Evolutionary conservation across 805 yeast species (phyloP), one percentile per base, ranked within the genome.

Genomic region (Torulaspora quercuum): DNA sequence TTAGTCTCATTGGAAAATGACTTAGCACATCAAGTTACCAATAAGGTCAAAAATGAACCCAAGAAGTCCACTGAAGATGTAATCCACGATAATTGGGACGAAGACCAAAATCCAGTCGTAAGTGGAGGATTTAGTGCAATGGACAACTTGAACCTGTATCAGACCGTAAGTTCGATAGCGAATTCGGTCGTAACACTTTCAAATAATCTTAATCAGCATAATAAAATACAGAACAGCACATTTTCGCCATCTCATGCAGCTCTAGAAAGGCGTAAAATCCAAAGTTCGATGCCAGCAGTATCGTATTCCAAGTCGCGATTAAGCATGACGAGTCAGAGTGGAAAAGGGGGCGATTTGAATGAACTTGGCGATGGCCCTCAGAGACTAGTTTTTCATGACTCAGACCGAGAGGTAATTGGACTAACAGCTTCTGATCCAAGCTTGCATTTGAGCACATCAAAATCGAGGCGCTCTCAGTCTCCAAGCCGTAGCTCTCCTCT

Each of bases 1-100:
- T 58, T 78, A 30, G 65, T 76, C 4, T 52, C 76, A 7, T 66
- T 68, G 48, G 77, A 74, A 49, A 64, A 67, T 42, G 57, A 60
- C n/a, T 42, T 67, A 5, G 25, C 64, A 22, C 40, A 40, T n/a
- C 55, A 56, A 33, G 48, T 55, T 27, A 48, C 46, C 12, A 27
- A 39, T 16, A 33, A 36, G 4, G 28, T 13, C 6, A 6, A 16
- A 10, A 38, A 41, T 6, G 32, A 41, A 13, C 33, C 30, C 3
- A 44, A 40, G 0, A 17, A 33, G n/a, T 25, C 35, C 6, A 13
- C 28, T 3, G n/a, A 19, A 9, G 21, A 22, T 13, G 7, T 17
- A 10, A 13, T 13, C 10, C n/a, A 28, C 24, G 25, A 23, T 13
- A 35, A 4, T 12, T 19, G 15, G 6, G 32, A 35, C 4, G 13